Conservation (phyloP, 257 asterid genomes). For the Leonotis leonurus region DNA sequence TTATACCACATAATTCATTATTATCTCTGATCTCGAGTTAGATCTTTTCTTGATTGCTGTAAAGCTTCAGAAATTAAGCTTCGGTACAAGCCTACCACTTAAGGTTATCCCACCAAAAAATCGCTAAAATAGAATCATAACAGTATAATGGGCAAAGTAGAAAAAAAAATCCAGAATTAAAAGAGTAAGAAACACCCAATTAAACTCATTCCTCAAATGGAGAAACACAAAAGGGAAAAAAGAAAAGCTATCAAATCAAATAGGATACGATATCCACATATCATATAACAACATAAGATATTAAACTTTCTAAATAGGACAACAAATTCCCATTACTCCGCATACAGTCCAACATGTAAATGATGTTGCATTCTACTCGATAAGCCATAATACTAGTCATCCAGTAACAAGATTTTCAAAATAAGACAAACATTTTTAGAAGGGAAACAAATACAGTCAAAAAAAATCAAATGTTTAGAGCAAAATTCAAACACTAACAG, state of each 20-base stretch:
- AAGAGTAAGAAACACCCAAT: not conserved
- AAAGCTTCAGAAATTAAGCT: not conserved
- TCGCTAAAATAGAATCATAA: not conserved
- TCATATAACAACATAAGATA: conserved; percentile 13
- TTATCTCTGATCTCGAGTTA: not conserved
- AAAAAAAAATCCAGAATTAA: not conserved
- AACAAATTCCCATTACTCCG: conserved; percentile 1
- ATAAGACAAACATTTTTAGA: not conserved
- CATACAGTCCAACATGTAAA: conserved; percentile 14
- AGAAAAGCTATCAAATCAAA: not conserved
- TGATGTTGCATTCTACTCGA: not conserved
- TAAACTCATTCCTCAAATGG: conserved; percentile 1
- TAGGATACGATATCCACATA: not conserved
- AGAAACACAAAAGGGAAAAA: not conserved
- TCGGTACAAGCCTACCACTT: not conserved
- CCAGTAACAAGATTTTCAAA: not conserved
- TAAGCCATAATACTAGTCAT: not conserved
- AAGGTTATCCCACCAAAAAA: conserved; percentile 2
- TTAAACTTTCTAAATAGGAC: conserved; percentile 20
- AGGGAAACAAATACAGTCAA: not conserved
- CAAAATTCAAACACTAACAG: conserved; percentile 12
- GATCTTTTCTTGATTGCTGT: not conserved
- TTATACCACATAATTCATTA: not conserved
- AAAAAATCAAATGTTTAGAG: not conserved
- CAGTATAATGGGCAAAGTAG: not conserved